A percentile compares a stretch with the other conserved stretches of the same genome.
Evolutionary conservation across 2,329 filamentous ascomycete species (phyloP).

Genomic region (Penicillium concentricum): DNA sequence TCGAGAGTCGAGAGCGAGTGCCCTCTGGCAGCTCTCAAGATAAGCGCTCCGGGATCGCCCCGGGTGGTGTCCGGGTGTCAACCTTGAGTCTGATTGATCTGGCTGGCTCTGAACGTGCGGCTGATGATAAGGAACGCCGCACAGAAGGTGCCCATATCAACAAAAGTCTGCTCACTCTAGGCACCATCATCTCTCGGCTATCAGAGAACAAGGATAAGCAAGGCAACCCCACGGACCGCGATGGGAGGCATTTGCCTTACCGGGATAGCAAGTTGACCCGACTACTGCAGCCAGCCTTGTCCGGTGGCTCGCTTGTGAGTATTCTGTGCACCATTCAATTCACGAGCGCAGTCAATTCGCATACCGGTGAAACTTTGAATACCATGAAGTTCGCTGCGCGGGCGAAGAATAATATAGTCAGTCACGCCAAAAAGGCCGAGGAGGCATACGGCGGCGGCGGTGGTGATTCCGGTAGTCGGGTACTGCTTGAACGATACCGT

Average conservation of each 20-base stretch:
- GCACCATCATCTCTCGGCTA: conserved; percentile 91
- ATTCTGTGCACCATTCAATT: conserved; percentile 97
- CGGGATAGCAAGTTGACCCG: conserved; percentile 96
- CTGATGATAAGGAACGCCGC: conserved; percentile 88
- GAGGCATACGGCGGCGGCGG: conserved; percentile 77
- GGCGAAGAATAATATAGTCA: conserved; percentile 97
- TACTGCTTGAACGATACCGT: conserved; percentile 87
- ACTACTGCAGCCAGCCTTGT: conserved; percentile 85
- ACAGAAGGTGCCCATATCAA: conserved; percentile 98
- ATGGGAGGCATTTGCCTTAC: conserved; percentile 91
- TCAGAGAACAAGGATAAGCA: conserved; percentile 85
- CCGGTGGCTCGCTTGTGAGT: conserved; percentile 90
- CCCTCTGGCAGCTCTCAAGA: conserved; percentile 56
- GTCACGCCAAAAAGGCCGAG: conserved; percentile 90
- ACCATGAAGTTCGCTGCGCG: conserved; percentile 95
- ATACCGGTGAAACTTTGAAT: conserved; percentile 87
- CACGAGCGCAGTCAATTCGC: conserved; percentile 68
- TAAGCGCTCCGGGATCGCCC: conserved; percentile 68
- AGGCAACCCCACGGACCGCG: conserved; percentile 70
- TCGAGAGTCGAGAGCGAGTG: conserved; percentile 88
- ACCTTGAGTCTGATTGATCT: conserved; percentile 94
- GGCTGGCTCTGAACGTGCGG: conserved; percentile 92
- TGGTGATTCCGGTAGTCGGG: conserved; percentile 78
- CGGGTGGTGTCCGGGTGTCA: conserved; percentile 91
- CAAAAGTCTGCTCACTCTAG: conserved; percentile 91